These are phyloP conservation scores for Stagonosporopsis cucurbitacearum DNA, from an alignment of 2,329 filamentous ascomycete genomes.

Conservation along the genomic window DNA sequence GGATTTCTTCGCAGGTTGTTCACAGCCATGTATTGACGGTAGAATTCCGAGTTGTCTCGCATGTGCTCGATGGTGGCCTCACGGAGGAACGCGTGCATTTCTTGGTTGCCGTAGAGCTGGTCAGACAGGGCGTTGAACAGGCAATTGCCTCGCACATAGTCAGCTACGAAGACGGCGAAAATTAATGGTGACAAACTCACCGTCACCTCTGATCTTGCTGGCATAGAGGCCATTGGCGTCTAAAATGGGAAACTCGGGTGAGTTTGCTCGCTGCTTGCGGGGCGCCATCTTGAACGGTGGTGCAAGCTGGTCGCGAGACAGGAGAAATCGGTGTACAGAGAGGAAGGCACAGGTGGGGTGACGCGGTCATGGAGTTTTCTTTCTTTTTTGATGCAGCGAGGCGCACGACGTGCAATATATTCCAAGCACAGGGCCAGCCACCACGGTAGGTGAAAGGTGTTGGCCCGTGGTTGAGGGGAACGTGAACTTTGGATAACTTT, in stretches of 20 bases:
- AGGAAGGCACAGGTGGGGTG: constrained; percentile 35
- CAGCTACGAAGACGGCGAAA: constrained; percentile 22
- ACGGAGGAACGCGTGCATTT: constrained; percentile 65
- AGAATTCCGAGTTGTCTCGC: constrained; percentile 65
- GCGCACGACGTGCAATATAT: constrained; percentile 18
- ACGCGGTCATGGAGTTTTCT: constrained; percentile 36
- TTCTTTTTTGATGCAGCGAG: constrained; percentile 7
- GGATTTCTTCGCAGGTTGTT: constrained; percentile 61
- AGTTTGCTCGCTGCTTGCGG: constrained; percentile 36
- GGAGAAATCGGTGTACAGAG: constrained; percentile 39
- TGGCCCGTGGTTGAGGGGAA: constrained; percentile 29
- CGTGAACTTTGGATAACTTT: constrained; percentile 34
- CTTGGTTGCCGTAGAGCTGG: constrained; percentile 68
- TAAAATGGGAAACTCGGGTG: constrained; percentile 62
- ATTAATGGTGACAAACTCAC: constrained; percentile 54
- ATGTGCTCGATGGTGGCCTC: constrained; percentile 67
- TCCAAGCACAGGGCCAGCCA: constrained; percentile 30
- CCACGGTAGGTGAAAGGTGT: constrained; percentile 34
- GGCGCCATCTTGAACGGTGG: constrained; percentile 41
- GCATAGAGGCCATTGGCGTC: constrained; percentile 64
- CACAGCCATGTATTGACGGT: constrained; percentile 68
- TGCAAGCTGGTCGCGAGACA: constrained; percentile 38
- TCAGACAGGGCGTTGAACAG: constrained; percentile 72
- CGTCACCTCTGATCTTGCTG: constrained; percentile 66
- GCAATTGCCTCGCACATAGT: constrained; percentile 65